These are phyloP conservation scores for Mycena capillaripes DNA, from an alignment of 768 basidiomycete species.

Conservation along the genomic window DNA sequence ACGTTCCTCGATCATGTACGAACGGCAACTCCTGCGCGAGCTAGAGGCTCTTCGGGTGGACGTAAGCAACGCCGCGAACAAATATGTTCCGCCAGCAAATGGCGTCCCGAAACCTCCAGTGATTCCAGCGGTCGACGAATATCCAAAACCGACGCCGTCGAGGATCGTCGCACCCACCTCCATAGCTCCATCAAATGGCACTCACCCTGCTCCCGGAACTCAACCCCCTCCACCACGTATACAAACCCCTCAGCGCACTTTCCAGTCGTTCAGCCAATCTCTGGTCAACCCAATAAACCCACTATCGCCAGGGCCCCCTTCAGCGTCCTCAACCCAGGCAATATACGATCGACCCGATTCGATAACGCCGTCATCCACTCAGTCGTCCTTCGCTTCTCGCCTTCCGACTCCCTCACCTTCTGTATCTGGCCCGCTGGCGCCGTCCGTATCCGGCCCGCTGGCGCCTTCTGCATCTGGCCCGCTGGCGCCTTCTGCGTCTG, in stretches of 20 bases:
- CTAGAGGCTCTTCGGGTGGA: constrained; percentile 88
- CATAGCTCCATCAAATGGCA: constrained; percentile 34
- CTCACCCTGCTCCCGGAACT: constrained; percentile 28
- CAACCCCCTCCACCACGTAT: constrained; percentile 36
- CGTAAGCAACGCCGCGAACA: constrained; percentile 76
- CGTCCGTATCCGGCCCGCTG: constrained; percentile 7
- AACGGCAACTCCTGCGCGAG: constrained; percentile 89
- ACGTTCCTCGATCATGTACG: constrained; percentile 92
- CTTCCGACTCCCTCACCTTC: constrained; percentile 27
- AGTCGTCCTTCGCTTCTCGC: constrained; percentile 30
- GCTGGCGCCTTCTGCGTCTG: constrained; percentile 15
- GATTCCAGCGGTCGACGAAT: constrained; percentile 61
- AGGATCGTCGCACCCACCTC: constrained; percentile 1
- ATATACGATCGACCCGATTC: constrained; percentile 32
- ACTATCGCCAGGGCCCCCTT: constrained; percentile 30
- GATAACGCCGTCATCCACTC: constrained; percentile 30
- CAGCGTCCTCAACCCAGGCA: constrained; percentile 34
- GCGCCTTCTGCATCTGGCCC: constrained; percentile 17
- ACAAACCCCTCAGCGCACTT: constrained; percentile 33
- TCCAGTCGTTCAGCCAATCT: constrained; percentile 34
- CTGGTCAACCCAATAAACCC: constrained; percentile 15
- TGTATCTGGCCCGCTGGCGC: not conserved
- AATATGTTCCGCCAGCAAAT: constrained; percentile 62
- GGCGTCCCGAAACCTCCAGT: constrained; percentile 68
- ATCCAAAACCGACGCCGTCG: constrained; percentile 51